Base-by-base conservation (phyloP, 345 rosid species). In the Eucalyptus curtisii region DNA sequence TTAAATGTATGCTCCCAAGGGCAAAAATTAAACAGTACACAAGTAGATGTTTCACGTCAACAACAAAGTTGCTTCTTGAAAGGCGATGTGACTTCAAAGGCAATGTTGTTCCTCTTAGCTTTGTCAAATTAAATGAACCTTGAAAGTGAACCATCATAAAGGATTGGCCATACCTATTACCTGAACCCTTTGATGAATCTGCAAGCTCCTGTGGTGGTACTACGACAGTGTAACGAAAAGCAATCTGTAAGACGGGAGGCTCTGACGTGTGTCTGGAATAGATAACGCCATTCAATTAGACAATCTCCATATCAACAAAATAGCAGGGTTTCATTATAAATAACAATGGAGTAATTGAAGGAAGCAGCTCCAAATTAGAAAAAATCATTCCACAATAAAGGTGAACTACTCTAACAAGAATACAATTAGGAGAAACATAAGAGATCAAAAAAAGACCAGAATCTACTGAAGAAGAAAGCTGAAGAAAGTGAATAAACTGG, bases 221-320 rank as follows among this genome's bases (percentile, higher is more conserved):
- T 64, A 97, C 94, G 85, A 96, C 96, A 48, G 99, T 93, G 91
- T 98, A 98, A 90, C 96, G 99, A 93, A 98, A 98, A 61, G 99
- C 99, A 90, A 97, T 96, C 92, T 98, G 99, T 90, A 98, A 89
- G 68, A 94, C 95, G 8, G 99, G 99, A 91, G 95, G 98, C 89
- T 98, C 99, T 52, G 96, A 92, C 25, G 95, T 53, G 91, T 95
- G 95, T 87, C 99, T 98, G 95, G 79, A 91, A 90, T 89, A 89
- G 86, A 88, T 49, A 59, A 86, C 40, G 4, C 47, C 88, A 49
- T 76, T 25, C 14, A 42, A 49, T 49, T 64, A 64, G 68, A 79
- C 50, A 40, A 76, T 76, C 47, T 76, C 30, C 15, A 20, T 76
- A 76, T 76, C 47, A 76, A 76, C 84, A 40, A 76, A 76, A 76